Conservation (phyloP, 192 early-diverging fungal genomes). For the Umbelopsis sp. region DNA sequence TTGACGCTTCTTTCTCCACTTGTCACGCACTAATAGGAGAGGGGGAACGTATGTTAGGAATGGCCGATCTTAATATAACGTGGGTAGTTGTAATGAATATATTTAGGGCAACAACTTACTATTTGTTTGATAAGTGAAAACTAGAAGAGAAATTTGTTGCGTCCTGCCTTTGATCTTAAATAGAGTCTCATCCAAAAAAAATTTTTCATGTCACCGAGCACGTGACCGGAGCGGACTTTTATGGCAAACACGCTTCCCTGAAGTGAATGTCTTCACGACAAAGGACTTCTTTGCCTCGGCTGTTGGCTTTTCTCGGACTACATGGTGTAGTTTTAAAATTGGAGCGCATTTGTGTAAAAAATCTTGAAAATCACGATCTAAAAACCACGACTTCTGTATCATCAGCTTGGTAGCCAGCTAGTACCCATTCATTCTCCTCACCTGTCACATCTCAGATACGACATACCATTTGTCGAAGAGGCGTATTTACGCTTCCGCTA, state of each 20-base stretch:
- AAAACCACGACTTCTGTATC: no score
- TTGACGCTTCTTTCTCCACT: constrained; percentile 78
- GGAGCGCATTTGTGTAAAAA: no score
- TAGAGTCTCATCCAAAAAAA: constrained; percentile 4
- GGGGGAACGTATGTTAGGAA: not conserved
- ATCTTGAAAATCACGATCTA: not conserved
- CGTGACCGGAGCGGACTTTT: not conserved
- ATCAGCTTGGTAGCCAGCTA: no score
- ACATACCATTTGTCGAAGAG: no score
- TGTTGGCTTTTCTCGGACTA: no score
- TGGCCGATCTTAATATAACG: not conserved
- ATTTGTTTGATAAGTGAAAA: constrained; percentile 23
- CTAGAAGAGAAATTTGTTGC: constrained; percentile 4
- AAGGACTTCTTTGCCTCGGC: no score
- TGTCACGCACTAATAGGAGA: constrained; percentile 59
- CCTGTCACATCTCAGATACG: no score
- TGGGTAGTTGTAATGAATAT: not conserved
- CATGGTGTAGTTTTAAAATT: no score
- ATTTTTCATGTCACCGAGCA: not conserved
- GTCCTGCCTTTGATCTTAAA: not conserved
- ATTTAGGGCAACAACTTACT: constrained; percentile 1
- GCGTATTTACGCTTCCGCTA: no score
- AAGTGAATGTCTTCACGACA: no score
- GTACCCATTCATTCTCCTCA: no score
- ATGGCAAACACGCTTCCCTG: not conserved